These are phyloP conservation scores for Monilinia polystroma DNA, from an alignment of 2,329 filamentous ascomycete genomes.

Conservation along the genomic window DNA sequence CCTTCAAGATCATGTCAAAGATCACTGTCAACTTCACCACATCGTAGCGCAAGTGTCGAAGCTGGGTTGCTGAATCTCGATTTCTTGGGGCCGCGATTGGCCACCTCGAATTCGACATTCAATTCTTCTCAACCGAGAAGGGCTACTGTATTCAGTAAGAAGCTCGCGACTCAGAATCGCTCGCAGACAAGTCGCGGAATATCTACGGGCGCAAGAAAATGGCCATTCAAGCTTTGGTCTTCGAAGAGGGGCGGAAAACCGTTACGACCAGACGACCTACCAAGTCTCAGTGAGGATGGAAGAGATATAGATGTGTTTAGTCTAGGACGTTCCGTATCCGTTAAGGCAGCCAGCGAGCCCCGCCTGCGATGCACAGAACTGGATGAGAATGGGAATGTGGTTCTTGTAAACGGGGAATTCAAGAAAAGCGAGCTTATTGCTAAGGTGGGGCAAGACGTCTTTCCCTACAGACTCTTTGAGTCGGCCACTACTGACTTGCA, in stretches of 20 bases:
- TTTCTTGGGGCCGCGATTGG: conserved; percentile 32
- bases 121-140: conserved; percentile 17
- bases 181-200: conserved; percentile 27
- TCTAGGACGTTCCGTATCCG: conserved; percentile 66
- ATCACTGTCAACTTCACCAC: conserved; percentile 29
- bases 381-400: conserved; percentile 87
- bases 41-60: conserved; percentile 30
- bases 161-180: conserved; percentile 22
- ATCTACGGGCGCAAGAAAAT: conserved; percentile 29
- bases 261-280: conserved; percentile 58
- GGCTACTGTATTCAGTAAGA: conserved; percentile 20
- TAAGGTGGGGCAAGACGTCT: conserved; percentile 56
- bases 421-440: conserved; percentile 97
- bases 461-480: conserved; percentile 29
- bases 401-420: conserved; percentile 90
- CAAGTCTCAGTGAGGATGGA: conserved; percentile 54
- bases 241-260: conserved; percentile 37
- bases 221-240: conserved; percentile 36
- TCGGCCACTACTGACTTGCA: conserved; percentile 29
- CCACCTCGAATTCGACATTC: conserved; percentile 14
- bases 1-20: conserved; percentile 27
- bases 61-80: conserved; percentile 35
- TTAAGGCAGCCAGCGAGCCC: conserved; percentile 79
- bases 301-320: conserved; percentile 63
- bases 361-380: conserved; percentile 92